phyloP scores from a whole-genome alignment of 768 basidiomycete species.

The Agrocybe praecox region DNA sequence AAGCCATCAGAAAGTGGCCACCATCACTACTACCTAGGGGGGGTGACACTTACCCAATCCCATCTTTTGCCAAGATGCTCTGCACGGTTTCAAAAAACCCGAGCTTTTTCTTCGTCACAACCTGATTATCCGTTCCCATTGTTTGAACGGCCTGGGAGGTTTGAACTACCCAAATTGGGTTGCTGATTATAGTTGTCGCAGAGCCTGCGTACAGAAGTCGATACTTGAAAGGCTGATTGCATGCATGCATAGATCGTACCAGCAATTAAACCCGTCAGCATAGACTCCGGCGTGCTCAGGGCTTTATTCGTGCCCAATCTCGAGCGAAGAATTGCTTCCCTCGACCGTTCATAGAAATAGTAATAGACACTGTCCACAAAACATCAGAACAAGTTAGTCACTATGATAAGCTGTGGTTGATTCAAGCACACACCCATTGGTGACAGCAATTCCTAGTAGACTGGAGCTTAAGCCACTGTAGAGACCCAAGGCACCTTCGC shows the following conservation, averaged over 20 bases:
- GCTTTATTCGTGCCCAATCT: conserved; percentile 60
- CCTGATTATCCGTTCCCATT: conserved; percentile 37
- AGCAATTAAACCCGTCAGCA: conserved; percentile 85
- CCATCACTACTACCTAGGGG: background rate
- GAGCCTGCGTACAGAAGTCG: conserved; percentile 55
- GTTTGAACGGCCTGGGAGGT: conserved; percentile 82
- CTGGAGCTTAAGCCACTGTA: conserved; percentile 89
- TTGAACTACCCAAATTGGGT: conserved; percentile 98
- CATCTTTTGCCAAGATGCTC: conserved; percentile 73
- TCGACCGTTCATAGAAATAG: conserved; percentile 83
- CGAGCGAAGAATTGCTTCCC: conserved; percentile 56
- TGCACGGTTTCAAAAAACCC: conserved; percentile 68
- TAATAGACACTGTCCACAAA: conserved; percentile 75
- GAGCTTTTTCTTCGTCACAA: conserved; percentile 47
- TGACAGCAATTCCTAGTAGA: conserved; percentile 88
- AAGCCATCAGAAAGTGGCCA: background rate
- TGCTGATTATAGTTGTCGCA: conserved; percentile 85
- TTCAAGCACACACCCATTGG: conserved; percentile 70
- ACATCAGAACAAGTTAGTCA: conserved; percentile 1
- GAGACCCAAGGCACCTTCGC: conserved; percentile 82
- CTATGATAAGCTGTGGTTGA: background rate
- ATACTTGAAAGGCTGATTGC: background rate
- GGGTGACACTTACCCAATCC: conserved; percentile 42
- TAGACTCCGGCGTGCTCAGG: conserved; percentile 85
- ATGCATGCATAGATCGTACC: conserved; percentile 42